Conservation (phyloP, 768 basidiomycete species). For the Stropharia rugosoannulata region DNA sequence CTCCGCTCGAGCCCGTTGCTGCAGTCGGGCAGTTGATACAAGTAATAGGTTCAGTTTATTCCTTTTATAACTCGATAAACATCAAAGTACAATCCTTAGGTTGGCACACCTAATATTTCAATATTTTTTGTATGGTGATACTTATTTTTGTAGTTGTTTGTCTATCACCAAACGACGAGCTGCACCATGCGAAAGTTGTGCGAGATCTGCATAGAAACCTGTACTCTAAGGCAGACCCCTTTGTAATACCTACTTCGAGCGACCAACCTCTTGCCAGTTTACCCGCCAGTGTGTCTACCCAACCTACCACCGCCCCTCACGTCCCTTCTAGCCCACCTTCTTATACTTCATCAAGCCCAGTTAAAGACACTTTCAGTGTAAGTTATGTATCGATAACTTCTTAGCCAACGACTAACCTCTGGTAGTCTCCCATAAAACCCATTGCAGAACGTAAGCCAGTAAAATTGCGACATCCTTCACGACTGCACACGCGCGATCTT, state of each 20-base stretch:
- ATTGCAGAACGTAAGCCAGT: conserved; percentile 28
- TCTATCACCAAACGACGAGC: conserved; percentile 55
- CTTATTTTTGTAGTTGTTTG: conserved; percentile 37
- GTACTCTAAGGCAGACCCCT: conserved; percentile 51
- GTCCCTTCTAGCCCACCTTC: conserved; percentile 14
- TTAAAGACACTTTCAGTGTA: conserved; percentile 3
- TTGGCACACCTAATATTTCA: conserved; percentile 23
- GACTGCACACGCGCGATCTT: conserved; percentile 64
- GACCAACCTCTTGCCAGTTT: not conserved
- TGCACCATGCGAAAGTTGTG: conserved; percentile 54
- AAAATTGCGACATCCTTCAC: conserved; percentile 72
- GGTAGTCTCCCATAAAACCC: conserved; percentile 24
- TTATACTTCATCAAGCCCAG: conserved; percentile 20
- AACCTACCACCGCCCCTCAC: no score
- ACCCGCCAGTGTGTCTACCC: not conserved
- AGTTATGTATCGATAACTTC: not conserved
- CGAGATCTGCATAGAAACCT: conserved; percentile 47
- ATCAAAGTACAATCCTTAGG: conserved; percentile 51
- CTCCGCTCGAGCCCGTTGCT: conserved; percentile 35
- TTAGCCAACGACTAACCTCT: not conserved
- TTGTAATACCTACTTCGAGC: conserved; percentile 36
- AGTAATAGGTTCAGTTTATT: conserved; percentile 45
- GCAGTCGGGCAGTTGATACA: conserved; percentile 46
- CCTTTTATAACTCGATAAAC: conserved; percentile 40
- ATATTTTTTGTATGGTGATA: not conserved